Evolutionary conservation across 148 eudicot species (phyloP), one percentile per base, ranked within the genome.

Genomic region (Salicornia ramosissima): DNA sequence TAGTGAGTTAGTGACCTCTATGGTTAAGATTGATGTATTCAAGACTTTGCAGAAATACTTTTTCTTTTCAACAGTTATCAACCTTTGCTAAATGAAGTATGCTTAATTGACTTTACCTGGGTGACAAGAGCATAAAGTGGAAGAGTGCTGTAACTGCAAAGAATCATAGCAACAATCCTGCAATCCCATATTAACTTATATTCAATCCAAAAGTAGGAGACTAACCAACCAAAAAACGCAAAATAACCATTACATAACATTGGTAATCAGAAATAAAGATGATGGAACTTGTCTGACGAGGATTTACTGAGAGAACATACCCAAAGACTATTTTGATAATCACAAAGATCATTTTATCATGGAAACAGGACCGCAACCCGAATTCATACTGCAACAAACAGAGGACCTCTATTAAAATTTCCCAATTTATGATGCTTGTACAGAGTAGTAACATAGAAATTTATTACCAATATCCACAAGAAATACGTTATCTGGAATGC

Each of bases 401-500:
- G 74, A 77, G 15, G 34, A 3, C 8, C 22, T 43, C 45, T 7
- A 49, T 71, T 29, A 50, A 30, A 60, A 49, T 28, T 9, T 66
- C 11, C 29, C n/a, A 43, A 4, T 10, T 39, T 49, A 50, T n/a
- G 46, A 12, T 21, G 7, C 33, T 21, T 15, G 33, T 21, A 12
- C 10, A 5, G 14, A 14, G 29, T n/a, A 54, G 11, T 39, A 54
- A 8, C 24, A 55, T 45, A n/a, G 54, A 31, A 64, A 60, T 42
- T 54, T 43, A 50, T 81, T 90, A 93, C 98, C 95, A 80, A 80
- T 75, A 85, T 88, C 98, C 98, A 93, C 65, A 93, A 72, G 80
- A 88, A 85, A 71, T 90, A 93, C 26, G 95, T 90, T 36, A 93
- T 70, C 78, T 93, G 95, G 79, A 93, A 93, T 28, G 98, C 95